Evolutionary conservation across 352 stramenopile species (phyloP).

Genomic region (Phytophthora fragariae): DNA sequence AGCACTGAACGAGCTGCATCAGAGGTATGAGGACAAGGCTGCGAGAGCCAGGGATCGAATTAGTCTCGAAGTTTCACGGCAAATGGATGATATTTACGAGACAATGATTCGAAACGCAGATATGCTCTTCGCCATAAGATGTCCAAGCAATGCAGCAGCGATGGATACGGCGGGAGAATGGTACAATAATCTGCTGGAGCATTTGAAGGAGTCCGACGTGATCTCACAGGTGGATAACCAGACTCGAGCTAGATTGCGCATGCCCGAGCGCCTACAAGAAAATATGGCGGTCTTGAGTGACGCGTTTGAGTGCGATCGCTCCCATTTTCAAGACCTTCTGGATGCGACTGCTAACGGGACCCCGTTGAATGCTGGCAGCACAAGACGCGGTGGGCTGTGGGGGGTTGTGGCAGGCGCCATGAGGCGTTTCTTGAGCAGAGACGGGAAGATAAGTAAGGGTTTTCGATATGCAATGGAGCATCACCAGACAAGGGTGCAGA

Average conservation of each 20-base stretch:
- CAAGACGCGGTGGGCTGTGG: neutral
- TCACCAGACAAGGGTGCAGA: neutral
- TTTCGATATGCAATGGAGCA: slow-evolving; percentile 17
- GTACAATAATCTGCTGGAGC: neutral
- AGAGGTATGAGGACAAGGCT: neutral
- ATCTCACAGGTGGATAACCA: neutral
- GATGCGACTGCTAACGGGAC: neutral
- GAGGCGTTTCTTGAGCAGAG: neutral
- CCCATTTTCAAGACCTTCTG: neutral
- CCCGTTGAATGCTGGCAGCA: neutral
- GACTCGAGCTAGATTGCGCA: neutral
- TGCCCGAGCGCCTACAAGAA: neutral
- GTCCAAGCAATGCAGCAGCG: neutral
- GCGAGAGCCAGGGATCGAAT: slow-evolving; percentile 5
- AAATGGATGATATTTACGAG: neutral
- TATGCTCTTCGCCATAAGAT: slow-evolving; percentile 26
- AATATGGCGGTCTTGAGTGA: neutral
- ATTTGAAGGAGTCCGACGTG: neutral
- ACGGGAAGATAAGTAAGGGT: neutral
- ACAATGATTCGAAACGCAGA: neutral
- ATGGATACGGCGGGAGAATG: slow-evolving; percentile 2
- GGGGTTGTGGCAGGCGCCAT: neutral
- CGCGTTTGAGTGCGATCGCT: neutral
- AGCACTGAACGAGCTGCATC: slow-evolving; percentile 1
- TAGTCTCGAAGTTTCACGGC: neutral